phyloP scores from a whole-genome alignment of 768 basidiomycete genomes.

The Podaxis carcinomalis region DNA sequence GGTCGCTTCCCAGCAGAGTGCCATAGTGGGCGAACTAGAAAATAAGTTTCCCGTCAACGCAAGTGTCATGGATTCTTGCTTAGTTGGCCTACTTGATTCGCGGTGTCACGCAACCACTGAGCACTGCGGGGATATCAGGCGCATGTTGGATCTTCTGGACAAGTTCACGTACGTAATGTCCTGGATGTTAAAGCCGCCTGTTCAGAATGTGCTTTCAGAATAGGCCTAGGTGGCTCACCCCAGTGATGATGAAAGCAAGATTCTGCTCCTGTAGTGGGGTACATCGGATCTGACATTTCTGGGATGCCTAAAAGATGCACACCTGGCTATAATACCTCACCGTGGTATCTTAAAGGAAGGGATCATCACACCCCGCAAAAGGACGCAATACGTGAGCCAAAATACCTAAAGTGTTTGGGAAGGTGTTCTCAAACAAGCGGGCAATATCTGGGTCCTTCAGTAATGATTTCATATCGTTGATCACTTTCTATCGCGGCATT shows the following conservation, averaged over 20 bases:
- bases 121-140: slow-evolving; percentile 40
- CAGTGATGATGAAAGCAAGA: slow-evolving; percentile 77
- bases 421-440: slow-evolving; percentile 76
- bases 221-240: slow-evolving; percentile 36
- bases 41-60: slow-evolving; percentile 6
- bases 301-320: slow-evolving; percentile 5
- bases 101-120: slow-evolving; percentile 81
- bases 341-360: slow-evolving; percentile 55
- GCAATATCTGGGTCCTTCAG: slow-evolving; percentile 77
- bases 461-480: slow-evolving; percentile 65
- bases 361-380: neutral
- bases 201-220: neutral
- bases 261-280: slow-evolving; percentile 35
- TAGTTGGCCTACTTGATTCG: slow-evolving; percentile 53
- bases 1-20: slow-evolving; percentile 51
- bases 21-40: slow-evolving; percentile 68
- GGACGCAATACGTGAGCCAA: neutral
- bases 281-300: neutral
- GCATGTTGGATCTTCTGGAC: neutral
- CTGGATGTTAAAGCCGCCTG: slow-evolving; percentile 25
- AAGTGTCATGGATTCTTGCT: neutral
- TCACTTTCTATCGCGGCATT: slow-evolving; percentile 49
- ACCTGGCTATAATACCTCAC: slow-evolving; percentile 72
- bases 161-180: slow-evolving; percentile 62
- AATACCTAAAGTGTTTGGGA: slow-evolving; percentile 75